phyloP scores from a whole-genome alignment of 2,329 filamentous ascomycete species.

The Daldinia sp. region DNA sequence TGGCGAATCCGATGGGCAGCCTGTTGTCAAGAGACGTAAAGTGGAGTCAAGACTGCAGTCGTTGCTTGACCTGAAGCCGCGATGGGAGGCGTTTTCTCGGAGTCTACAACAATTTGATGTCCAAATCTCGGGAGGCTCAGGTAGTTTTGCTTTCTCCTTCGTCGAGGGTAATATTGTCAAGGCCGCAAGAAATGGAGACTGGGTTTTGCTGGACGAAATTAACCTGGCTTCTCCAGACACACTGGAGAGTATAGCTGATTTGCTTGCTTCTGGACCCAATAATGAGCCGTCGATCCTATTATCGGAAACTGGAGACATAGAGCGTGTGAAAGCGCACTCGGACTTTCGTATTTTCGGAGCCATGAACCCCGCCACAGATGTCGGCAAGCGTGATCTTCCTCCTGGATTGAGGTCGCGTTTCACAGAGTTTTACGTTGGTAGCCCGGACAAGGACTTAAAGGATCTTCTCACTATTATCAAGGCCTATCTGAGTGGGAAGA shows the following conservation, averaged over 20 bases:
- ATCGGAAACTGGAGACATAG: slow-evolving; percentile 91
- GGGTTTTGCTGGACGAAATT: slow-evolving; percentile 96
- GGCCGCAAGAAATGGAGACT: slow-evolving; percentile 94
- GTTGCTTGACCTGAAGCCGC: slow-evolving; percentile 63
- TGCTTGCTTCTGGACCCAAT: slow-evolving; percentile 77
- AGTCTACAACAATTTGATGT: slow-evolving; percentile 81
- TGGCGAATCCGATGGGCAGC: slow-evolving; percentile 58
- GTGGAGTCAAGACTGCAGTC: slow-evolving; percentile 73
- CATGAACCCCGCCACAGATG: slow-evolving; percentile 98
- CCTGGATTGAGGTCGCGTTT: slow-evolving; percentile 90
- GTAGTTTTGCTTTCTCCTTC: slow-evolving; percentile 91
- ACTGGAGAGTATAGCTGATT: slow-evolving; percentile 88
- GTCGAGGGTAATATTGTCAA: slow-evolving; percentile 96
- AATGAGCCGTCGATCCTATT: slow-evolving; percentile 83
- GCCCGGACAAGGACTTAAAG: slow-evolving; percentile 85
- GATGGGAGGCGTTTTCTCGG: slow-evolving; percentile 83
- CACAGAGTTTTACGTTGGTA: slow-evolving; percentile 93
- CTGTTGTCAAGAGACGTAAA: slow-evolving; percentile 74
- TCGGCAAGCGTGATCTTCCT: slow-evolving; percentile 93
- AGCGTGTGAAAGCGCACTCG: slow-evolving; percentile 86
- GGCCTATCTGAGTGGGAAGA: slow-evolving; percentile 80
- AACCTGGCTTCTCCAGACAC: slow-evolving; percentile 96
- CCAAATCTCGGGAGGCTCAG: slow-evolving; percentile 75
- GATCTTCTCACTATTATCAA: slow-evolving; percentile 89
- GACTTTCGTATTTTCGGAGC: slow-evolving; percentile 97